These are phyloP conservation scores for Thuja plicata DNA, from an alignment of 83 land plant species.

Conservation along the genomic window DNA sequence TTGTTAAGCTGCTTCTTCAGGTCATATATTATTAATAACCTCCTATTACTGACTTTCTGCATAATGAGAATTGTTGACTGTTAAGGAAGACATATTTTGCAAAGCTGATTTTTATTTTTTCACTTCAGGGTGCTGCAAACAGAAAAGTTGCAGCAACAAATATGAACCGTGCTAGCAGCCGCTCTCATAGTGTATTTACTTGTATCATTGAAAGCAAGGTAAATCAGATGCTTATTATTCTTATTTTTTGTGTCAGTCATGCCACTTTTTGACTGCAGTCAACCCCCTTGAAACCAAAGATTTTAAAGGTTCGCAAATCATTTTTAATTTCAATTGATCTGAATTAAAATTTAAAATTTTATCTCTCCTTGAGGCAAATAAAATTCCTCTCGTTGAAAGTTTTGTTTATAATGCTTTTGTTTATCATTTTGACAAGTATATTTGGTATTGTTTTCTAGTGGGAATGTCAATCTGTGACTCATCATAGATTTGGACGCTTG, in stretches of 20 bases:
- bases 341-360: no score
- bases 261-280: background rate
- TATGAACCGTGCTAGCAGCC: conserved; percentile 48
- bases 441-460: conserved; percentile 49
- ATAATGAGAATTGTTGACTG: background rate
- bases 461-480: conserved; percentile 79
- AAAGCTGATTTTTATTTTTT: background rate
- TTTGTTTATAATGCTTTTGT: background rate
- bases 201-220: conserved; percentile 41
- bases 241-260: background rate
- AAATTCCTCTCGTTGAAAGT: no score
- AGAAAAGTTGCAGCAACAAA: conserved; percentile 47
- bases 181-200: conserved; percentile 55
- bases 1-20: conserved; percentile 74
- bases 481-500: conserved; percentile 81
- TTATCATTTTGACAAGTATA: background rate
- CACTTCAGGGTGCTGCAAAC: conserved; percentile 37
- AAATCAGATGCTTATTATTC: no score
- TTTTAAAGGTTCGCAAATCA: no score
- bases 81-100: background rate
- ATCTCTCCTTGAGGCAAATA: no score
- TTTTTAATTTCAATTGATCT: no score
- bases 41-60: background rate
- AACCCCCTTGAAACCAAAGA: no score
- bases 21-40: conserved; percentile 19